Percentiles rank a stretch among this genome's conserved stretches.
Evolutionary conservation across 495 filamentous ascomycete genomes (phyloP).

Genomic region (Pseudomonodictys pantanalensis): DNA sequence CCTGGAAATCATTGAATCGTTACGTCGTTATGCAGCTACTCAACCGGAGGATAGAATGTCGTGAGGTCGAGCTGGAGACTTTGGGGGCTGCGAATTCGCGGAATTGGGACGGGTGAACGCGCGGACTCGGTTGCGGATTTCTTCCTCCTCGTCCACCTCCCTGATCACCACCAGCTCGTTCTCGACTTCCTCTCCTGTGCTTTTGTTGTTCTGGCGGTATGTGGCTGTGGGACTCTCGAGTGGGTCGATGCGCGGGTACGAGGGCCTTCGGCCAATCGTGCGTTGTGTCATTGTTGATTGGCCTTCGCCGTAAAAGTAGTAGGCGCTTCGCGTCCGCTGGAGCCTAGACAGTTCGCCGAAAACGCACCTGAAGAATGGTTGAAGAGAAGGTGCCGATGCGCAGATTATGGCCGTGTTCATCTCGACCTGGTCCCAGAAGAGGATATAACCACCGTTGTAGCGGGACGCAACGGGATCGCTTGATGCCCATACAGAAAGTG

Average conservation of each 20-base stretch:
- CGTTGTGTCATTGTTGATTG: background rate
- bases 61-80: constrained; percentile 10
- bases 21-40: too few species aligned
- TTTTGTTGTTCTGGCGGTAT: constrained; percentile 4
- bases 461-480: background rate
- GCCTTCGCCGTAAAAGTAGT: constrained; percentile 25
- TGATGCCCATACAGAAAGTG: constrained; percentile 30
- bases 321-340: background rate
- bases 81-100: constrained; percentile 5
- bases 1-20: background rate
- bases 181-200: background rate
- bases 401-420: constrained; percentile 48
- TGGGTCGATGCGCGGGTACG: background rate
- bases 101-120: constrained; percentile 5
- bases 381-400: constrained; percentile 44
- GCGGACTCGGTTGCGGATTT: constrained; percentile 11
- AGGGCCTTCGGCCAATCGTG: background rate
- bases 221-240: background rate
- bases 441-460: constrained; percentile 42
- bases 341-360: constrained; percentile 13
- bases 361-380: constrained; percentile 32
- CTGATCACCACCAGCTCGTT: background rate
- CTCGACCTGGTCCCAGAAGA: constrained; percentile 50
- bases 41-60: constrained; percentile 21
- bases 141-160: constrained; percentile 15